These are phyloP conservation scores for Pilasporangium apinafurcum DNA, from an alignment of 352 stramenopile species.

Conservation along the genomic window DNA sequence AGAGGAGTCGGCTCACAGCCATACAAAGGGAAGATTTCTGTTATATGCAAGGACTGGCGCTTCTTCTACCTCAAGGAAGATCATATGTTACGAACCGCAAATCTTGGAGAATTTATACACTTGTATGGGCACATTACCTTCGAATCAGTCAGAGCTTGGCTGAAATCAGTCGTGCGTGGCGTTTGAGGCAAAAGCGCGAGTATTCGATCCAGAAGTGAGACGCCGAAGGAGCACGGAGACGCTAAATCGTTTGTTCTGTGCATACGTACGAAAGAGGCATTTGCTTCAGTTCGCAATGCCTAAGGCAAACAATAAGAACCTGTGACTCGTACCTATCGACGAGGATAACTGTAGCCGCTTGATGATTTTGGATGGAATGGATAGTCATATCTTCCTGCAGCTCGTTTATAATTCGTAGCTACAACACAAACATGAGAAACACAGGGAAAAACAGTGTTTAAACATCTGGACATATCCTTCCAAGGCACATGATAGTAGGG, in stretches of 20 bases:
- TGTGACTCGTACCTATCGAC: conserved; percentile 67
- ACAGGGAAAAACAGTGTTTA: too few species aligned
- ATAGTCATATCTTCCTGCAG: conserved; percentile 36
- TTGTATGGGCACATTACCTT: too few species aligned
- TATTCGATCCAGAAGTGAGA: conserved; percentile 64
- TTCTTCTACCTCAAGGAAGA: conserved; percentile 13
- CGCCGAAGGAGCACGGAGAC: conserved; percentile 54
- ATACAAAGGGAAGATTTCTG: conserved; percentile 62
- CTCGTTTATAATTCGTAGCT: conserved; percentile 56
- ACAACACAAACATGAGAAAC: too few species aligned
- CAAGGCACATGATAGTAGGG: neutral
- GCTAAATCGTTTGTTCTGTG: conserved; percentile 59
- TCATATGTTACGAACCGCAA: conserved; percentile 7
- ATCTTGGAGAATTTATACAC: too few species aligned
- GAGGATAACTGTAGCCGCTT: conserved; percentile 53
- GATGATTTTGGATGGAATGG: conserved; percentile 23
- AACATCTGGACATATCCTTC: too few species aligned
- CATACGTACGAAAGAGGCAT: too few species aligned
- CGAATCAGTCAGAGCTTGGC: neutral
- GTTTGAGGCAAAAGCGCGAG: conserved; percentile 58
- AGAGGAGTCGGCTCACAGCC: conserved; percentile 51
- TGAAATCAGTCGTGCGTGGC: conserved; percentile 2
- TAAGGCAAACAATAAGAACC: too few species aligned
- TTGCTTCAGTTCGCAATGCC: too few species aligned
- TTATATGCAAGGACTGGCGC: conserved; percentile 32